Evolutionary conservation across 2,329 filamentous ascomycete species (phyloP), one percentile per base, ranked within the genome.

Genomic region (Raffaelea ambrosiae): DNA sequence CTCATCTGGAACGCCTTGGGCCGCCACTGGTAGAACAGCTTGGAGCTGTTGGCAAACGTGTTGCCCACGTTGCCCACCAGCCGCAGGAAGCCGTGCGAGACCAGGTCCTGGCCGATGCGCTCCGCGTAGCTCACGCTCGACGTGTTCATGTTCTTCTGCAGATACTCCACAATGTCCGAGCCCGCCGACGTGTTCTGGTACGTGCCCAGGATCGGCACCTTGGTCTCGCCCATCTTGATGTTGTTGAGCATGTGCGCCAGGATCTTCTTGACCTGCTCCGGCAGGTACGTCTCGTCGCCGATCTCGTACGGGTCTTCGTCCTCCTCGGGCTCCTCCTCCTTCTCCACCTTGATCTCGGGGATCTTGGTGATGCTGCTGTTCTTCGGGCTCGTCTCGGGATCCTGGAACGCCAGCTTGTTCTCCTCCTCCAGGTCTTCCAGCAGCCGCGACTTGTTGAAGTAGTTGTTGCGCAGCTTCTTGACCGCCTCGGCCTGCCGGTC

Each of bases 371-470:
- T n/a, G n/a, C n/a, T n/a, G 47, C 72, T 63, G 16, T 38, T 38
- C 63, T 81, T 73, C 3, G 86, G 84, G 63, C 85, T 89, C 31
- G 65, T 72, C 58, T 84, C 79, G 2, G 89, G 88, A 55, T 90
- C 88, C 65, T 95, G 89, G 67, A 98, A 98, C 36, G 90, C 93
- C 48, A 98, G 77, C 68, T 98, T 97, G 66, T 96, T 95, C 72
- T 98, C 94, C 67, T 98, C 93, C 64, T 98, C 93, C 51, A 97
- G 71, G 62, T 98, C 93, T 64, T 98, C 94, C 7, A 97, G 85
- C 53, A 96, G 73, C 44, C 94, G 84, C 64, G 93, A 98, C 69
- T 97, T 98, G 74, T 97, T 98, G 77, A 97, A 97, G 69, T 98
- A 98, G 58, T 88, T 86, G 66, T 87, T 95, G 54, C 93, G 83